Evolutionary conservation across 2,329 filamentous ascomycete species (phyloP), one percentile per base, ranked within the genome.

Genomic region (Iodosphaeria phyllophila): DNA sequence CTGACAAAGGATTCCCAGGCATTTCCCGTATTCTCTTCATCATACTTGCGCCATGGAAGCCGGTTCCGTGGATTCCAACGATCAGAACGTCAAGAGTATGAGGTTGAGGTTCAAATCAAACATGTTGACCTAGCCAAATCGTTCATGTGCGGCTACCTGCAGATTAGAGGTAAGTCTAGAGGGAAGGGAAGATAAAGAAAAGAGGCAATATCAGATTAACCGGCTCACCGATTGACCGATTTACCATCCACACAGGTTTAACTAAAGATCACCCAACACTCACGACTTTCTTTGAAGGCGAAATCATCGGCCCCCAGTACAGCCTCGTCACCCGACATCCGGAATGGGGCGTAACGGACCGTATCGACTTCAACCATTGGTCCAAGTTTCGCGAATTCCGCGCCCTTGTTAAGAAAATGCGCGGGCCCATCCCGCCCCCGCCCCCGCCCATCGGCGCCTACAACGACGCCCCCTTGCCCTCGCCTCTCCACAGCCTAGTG

Each of bases 201-300:
- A 3, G 7, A 6, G 10, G n/a, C 11, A 16, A 17, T 16, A 7
- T 7, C 14, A 13, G 9, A 20, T n/a, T 30, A 39, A 47, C 14
- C 20, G 18, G 24, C 21, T 16, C 19, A 10, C 9, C 18, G 3
- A 10, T 13, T 22, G 11, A 22, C 21, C 5, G 5, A 10, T 13
- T 11, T 8, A 22, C n/a, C 21, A 5, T 13, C 8, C 18, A 5
- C 8, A 8, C 36, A 93, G 84, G 84, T 26, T 60, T 98, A 10
- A 95, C 89, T 0, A 77, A 91, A 44, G 84, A 93, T 50, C 86
- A 95, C 46, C 86, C 86, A 8, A 93, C 84, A n/a, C 60, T 98
- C 25, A 95, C 86, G 6, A 98, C 89, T 2, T 98, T 91, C 47
- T 98, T 98, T 41, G 86, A 95, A 51, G 84, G 86, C 47, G 89